These are phyloP conservation scores for Asterochloris sp. DNA, from an alignment of 139 green algal species.

Conservation along the genomic window DNA sequence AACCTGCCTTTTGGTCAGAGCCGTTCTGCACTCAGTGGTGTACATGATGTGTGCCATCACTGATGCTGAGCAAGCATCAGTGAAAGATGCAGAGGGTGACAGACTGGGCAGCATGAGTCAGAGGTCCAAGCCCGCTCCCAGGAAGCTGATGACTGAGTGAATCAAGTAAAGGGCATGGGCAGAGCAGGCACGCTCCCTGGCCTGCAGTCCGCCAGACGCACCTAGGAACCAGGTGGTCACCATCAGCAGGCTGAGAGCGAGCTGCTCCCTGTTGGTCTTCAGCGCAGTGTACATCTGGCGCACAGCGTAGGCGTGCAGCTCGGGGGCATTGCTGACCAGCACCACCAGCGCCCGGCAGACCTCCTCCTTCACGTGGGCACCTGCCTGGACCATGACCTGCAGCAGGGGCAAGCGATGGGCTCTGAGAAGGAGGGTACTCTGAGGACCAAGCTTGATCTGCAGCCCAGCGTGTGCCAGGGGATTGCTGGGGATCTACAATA, in stretches of 20 bases:
- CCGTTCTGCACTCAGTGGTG: background rate
- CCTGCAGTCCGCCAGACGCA: background rate
- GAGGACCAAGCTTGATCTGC: too few relatives aligned
- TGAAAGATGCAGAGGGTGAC: background rate
- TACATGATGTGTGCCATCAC: background rate
- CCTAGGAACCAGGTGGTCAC: constrained; percentile 64
- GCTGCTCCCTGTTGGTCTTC: constrained; percentile 16
- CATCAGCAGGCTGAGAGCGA: constrained; percentile 37
- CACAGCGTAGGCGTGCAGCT: constrained; percentile 81
- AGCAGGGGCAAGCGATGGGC: background rate
- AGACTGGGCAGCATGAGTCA: background rate
- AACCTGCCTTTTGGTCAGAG: background rate
- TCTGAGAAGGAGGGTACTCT: too few relatives aligned
- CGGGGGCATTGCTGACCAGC: constrained; percentile 82
- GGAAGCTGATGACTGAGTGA: background rate
- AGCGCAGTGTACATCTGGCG: constrained; percentile 48
- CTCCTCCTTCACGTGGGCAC: constrained; percentile 82
- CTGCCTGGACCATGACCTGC: constrained; percentile 71
- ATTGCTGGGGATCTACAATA: too few relatives aligned
- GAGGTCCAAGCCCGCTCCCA: background rate
- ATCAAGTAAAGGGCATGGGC: background rate
- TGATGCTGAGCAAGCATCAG: background rate
- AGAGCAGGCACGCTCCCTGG: background rate
- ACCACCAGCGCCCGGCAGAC: constrained; percentile 75
- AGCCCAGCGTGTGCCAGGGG: too few relatives aligned